A percentile compares a stretch with the other conserved stretches of the same genome.
Conservation (phyloP, 805 yeast genomes). For the Isabelozyma heimii region DNA sequence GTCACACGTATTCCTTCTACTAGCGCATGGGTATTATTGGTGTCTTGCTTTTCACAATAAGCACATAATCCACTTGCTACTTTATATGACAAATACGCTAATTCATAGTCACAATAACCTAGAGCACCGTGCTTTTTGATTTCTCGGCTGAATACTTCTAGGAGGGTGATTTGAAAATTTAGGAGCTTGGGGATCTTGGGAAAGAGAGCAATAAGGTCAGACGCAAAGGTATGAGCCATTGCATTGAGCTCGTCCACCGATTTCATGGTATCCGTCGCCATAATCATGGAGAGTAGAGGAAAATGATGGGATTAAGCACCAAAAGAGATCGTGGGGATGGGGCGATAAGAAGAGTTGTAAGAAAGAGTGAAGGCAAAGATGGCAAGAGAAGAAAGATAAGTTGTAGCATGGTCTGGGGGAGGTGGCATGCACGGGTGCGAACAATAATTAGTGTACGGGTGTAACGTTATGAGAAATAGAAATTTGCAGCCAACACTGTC, state of each 20-base stretch:
- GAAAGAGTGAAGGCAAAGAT: background rate
- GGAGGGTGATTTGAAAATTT: slow-evolving; percentile 25
- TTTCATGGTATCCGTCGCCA: background rate
- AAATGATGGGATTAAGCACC: too few species aligned
- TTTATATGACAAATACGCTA: slow-evolving; percentile 28
- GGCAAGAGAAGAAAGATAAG: background rate
- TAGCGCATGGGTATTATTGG: slow-evolving; percentile 14
- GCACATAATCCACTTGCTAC: slow-evolving; percentile 11
- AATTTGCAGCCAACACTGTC: background rate
- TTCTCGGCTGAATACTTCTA: slow-evolving; percentile 36
- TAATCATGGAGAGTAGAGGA: too few species aligned
- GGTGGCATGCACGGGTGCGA: background rate
- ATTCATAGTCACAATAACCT: slow-evolving; percentile 37
- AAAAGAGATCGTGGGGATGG: background rate
- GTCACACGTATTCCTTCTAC: slow-evolving; percentile 12
- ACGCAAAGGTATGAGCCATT: slow-evolving; percentile 3
- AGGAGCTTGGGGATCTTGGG: slow-evolving; percentile 16
- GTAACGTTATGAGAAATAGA: background rate
- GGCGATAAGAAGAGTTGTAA: background rate
- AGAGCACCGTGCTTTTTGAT: slow-evolving; percentile 19
- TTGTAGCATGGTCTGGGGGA: background rate
- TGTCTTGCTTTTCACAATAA: slow-evolving; percentile 1
- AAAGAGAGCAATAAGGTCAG: slow-evolving; percentile 6
- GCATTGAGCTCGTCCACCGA: slow-evolving; percentile 1
- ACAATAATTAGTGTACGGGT: background rate